Evolutionary conservation across 208 protist species (phyloP), one percentile per base, ranked within the genome.

Genomic region (Trypanosoma melophagium): DNA sequence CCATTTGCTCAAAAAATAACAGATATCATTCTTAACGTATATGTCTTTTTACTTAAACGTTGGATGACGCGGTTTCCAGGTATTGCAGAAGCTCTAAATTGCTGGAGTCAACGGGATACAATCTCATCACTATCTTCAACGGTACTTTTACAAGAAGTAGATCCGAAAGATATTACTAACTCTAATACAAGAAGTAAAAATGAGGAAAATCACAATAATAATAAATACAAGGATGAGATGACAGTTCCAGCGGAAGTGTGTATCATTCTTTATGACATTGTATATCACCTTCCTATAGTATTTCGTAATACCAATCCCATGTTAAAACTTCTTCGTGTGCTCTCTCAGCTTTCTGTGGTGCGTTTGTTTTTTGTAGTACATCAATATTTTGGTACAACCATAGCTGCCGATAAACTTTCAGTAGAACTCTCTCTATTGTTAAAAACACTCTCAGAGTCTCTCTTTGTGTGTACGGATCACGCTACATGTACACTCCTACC

Each of bases 41-140:
- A 62, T 22, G 49, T 60, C 22, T 47, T 79, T 9, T 74, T 66
- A 31, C 55, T 82, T 22, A 75, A 77, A 47, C 44, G 21, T 12
- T 69, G 66, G 67, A 53, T 78, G 64, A 45, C 45, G 31, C 67
- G 42, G 21, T 58, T 66, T 25, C 44, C 61, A 7, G 58, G 58
- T 28, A 19, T 63, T 41, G 17, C 58, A 7, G 45, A 63, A 40
- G 12, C 25, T 17, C 12, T 63, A n/a, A 14, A 63, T 5, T 24
- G 41, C 19, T 63, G 58, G 58, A 35, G 44, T 19, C 24, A 53
- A 22, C 9, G 10, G 4, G 44, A 63, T 53, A 44, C 2, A 8
- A 19, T 53, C 12, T 24, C 8, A 12, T 47, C 42, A 12, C 25
- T 19, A 17, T 53, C 51, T 38, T 50, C 25, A 52, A 31, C 22